Evolutionary conservation across 805 yeast species (phyloP).

Genomic region (Sugiyamaella floridensis): DNA sequence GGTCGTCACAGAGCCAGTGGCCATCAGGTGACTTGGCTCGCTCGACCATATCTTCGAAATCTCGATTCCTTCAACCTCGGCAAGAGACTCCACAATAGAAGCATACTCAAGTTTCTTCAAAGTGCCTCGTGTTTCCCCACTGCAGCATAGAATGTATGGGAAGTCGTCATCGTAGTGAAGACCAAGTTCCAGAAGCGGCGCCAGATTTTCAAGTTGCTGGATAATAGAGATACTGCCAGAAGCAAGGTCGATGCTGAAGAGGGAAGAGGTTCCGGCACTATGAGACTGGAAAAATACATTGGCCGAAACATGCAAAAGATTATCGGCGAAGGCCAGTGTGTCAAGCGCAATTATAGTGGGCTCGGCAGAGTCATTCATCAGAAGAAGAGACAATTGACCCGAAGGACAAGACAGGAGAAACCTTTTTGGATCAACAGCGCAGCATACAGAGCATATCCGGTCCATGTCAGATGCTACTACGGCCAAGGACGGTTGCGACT

Average conservation of each 20-base stretch:
- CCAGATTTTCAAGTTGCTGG: conserved; percentile 8
- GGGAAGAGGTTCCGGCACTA: conserved; percentile 1
- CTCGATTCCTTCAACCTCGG: not conserved
- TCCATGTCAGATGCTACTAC: not conserved
- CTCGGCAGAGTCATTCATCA: not conserved
- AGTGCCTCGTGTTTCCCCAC: not conserved
- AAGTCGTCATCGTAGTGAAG: not conserved
- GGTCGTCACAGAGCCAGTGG: not conserved
- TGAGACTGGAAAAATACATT: conserved; percentile 12
- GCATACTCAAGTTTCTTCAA: not conserved
- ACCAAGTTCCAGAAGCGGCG: conserved; percentile 7
- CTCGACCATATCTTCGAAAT: not conserved
- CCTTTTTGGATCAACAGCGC: conserved; percentile 6
- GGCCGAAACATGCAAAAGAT: conserved; percentile 11
- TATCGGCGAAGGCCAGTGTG: conserved; percentile 3
- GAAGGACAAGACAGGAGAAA: conserved; percentile 4
- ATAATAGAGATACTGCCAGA: not conserved
- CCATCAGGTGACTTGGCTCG: not conserved
- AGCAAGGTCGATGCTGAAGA: conserved; percentile 7
- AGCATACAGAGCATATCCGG: not conserved
- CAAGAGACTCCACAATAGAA: not conserved
- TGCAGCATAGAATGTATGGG: not conserved
- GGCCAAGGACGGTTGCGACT: not conserved
- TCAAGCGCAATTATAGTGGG: conserved; percentile 2
- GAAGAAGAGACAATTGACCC: conserved; percentile 10